Conservation (phyloP, 495 filamentous ascomycete genomes). For the Aspergillus campestris region DNA sequence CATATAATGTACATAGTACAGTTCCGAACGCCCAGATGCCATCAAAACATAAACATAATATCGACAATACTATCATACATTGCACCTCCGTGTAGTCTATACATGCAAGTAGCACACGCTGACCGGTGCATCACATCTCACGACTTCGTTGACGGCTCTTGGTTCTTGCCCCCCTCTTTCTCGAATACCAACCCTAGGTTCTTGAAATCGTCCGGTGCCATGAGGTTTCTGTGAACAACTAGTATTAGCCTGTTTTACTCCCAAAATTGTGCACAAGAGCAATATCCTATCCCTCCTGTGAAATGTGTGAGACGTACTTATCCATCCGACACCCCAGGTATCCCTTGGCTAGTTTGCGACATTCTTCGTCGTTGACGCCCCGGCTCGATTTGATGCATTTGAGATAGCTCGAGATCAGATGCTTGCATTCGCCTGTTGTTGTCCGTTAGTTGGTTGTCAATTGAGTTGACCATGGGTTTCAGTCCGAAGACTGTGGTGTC, state of each 20-base stretch:
- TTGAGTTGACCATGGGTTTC: neutral
- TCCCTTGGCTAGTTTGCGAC: slow-evolving; percentile 73
- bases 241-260: slow-evolving; percentile 4
- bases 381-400: slow-evolving; percentile 70
- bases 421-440: slow-evolving; percentile 89
- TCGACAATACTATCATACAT: too few species aligned
- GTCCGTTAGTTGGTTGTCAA: slow-evolving; percentile 73
- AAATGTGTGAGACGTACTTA: slow-evolving; percentile 48
- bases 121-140: neutral
- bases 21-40: too few species aligned
- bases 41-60: too few species aligned
- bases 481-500: neutral
- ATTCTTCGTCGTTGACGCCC: slow-evolving; percentile 79
- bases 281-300: neutral
- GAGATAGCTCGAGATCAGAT: slow-evolving; percentile 74
- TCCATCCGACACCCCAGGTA: slow-evolving; percentile 95
- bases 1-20: too few species aligned
- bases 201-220: slow-evolving; percentile 88
- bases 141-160: neutral
- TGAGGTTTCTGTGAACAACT: slow-evolving; percentile 61
- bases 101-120: too few species aligned
- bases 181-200: slow-evolving; percentile 77
- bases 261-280: neutral
- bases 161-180: slow-evolving; percentile 13
- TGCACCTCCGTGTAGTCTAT: too few species aligned